Conservation (phyloP, 2,329 filamentous ascomycete genomes). For the Cylindrodendrum hubeiense region DNA sequence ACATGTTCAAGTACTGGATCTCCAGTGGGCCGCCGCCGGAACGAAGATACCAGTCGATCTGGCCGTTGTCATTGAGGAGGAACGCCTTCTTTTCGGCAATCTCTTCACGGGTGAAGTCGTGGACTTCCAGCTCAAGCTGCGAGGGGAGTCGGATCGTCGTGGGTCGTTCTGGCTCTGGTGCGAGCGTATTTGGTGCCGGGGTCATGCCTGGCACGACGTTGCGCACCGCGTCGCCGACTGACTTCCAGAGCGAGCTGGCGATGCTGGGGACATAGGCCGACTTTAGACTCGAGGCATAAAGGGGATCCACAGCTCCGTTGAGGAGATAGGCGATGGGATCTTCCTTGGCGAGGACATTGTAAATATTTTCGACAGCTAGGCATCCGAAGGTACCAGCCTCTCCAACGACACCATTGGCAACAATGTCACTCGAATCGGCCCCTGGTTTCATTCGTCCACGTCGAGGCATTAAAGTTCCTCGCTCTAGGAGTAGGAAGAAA, state of each 20-base stretch:
- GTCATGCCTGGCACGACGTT: constrained; percentile 69
- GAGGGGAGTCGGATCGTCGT: constrained; percentile 65
- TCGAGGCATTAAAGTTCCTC: constrained; percentile 78
- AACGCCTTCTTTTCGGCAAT: constrained; percentile 90
- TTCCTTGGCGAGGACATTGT: constrained; percentile 84
- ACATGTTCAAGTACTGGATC: constrained; percentile 97
- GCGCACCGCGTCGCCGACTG: constrained; percentile 72
- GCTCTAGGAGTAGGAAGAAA: constrained; percentile 92
- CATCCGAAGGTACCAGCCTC: constrained; percentile 87
- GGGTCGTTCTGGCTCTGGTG: constrained; percentile 51
- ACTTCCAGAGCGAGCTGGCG: constrained; percentile 73
- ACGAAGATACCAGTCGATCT: constrained; percentile 90
- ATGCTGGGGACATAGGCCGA: constrained; percentile 83
- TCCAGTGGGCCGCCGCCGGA: constrained; percentile 89
- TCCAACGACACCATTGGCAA: constrained; percentile 75
- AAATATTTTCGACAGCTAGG: constrained; percentile 93
- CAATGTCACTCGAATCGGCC: constrained; percentile 72
- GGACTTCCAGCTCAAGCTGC: constrained; percentile 91
- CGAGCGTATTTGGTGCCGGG: constrained; percentile 45
- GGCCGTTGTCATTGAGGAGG: constrained; percentile 94
- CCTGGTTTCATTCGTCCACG: constrained; percentile 81
- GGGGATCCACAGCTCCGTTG: constrained; percentile 88
- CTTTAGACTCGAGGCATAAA: constrained; percentile 82
- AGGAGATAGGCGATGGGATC: constrained; percentile 90
- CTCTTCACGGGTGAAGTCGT: constrained; percentile 93